phyloP scores from a whole-genome alignment of 164 flowering plant species.

The Malania oleifera region DNA sequence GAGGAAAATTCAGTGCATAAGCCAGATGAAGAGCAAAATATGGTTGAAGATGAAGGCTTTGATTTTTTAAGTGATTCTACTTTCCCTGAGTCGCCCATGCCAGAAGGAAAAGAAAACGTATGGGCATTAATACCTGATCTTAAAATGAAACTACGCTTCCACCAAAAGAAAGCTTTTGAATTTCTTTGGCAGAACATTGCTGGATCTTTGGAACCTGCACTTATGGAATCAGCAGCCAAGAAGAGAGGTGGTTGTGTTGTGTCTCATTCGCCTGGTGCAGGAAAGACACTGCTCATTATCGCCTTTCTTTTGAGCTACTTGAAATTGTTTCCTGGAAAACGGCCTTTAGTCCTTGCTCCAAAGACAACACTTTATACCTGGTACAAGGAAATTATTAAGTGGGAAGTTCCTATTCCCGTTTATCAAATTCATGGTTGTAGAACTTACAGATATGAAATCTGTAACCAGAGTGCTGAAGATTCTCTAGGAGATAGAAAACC shows the following conservation, averaged over 20 bases:
- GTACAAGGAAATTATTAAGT: constrained; percentile 82
- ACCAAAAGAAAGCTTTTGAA: constrained; percentile 87
- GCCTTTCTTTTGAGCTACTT: constrained; percentile 85
- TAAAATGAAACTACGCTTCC: constrained; percentile 47
- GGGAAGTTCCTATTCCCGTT: constrained; percentile 77
- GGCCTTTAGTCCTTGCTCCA: constrained; percentile 90
- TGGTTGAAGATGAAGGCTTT: constrained; percentile 22
- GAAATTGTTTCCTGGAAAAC: constrained; percentile 68
- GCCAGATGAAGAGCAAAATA: constrained; percentile 21
- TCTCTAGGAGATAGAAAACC: constrained; percentile 38
- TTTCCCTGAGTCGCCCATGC: constrained; percentile 19
- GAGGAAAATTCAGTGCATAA: constrained; percentile 25
- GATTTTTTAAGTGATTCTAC: constrained; percentile 21
- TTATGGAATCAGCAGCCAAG: constrained; percentile 37
- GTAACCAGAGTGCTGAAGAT: constrained; percentile 20
- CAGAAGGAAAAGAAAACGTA: constrained; percentile 48
- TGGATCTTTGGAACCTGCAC: constrained; percentile 61
- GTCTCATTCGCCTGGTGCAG: constrained; percentile 95
- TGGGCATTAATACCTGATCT: constrained; percentile 81
- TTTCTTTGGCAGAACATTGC: constrained; percentile 86
- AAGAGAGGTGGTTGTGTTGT: constrained; percentile 81
- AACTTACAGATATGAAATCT: constrained; percentile 37
- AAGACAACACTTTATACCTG: constrained; percentile 87
- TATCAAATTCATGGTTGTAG: constrained; percentile 66
- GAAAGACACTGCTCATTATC: constrained; percentile 80